These are phyloP conservation scores for Eucalyptus paniculata DNA, from an alignment of 345 rosid species.

Conservation along the genomic window DNA sequence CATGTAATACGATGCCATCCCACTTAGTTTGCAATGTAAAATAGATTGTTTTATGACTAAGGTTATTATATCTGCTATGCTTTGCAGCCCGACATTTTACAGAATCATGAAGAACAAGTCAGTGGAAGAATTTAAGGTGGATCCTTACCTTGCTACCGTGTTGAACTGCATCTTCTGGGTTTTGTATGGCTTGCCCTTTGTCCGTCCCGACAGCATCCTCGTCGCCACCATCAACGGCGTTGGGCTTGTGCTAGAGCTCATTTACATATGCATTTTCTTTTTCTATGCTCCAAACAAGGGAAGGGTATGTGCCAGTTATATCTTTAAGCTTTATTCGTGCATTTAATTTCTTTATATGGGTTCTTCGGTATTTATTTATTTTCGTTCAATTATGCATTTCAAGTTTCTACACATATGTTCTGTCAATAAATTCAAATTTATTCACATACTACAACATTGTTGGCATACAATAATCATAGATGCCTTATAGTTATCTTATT, in stretches of 20 bases:
- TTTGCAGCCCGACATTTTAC: conserved; percentile 33
- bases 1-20: background rate
- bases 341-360: too few relatives aligned
- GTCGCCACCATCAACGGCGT: conserved; percentile 25
- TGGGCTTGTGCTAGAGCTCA: conserved; percentile 17
- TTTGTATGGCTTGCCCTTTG: conserved; percentile 30
- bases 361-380: background rate
- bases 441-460: background rate
- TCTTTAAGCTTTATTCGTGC: background rate
- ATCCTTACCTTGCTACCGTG: conserved; percentile 23
- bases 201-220: conserved; percentile 18
- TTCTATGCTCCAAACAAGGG: background rate
- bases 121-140: conserved; percentile 24
- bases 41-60: background rate
- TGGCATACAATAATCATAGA: background rate
- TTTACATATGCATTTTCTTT: conserved; percentile 17
- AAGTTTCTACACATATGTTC: background rate
- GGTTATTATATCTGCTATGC: background rate
- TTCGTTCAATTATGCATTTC: background rate
- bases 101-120: conserved; percentile 19
- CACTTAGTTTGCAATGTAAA: background rate
- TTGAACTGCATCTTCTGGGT: conserved; percentile 26
- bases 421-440: background rate
- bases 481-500: background rate
- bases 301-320: background rate